Conservation (phyloP, 371 early-diverging fungal genomes). For the Sporodiniella umbellata region DNA sequence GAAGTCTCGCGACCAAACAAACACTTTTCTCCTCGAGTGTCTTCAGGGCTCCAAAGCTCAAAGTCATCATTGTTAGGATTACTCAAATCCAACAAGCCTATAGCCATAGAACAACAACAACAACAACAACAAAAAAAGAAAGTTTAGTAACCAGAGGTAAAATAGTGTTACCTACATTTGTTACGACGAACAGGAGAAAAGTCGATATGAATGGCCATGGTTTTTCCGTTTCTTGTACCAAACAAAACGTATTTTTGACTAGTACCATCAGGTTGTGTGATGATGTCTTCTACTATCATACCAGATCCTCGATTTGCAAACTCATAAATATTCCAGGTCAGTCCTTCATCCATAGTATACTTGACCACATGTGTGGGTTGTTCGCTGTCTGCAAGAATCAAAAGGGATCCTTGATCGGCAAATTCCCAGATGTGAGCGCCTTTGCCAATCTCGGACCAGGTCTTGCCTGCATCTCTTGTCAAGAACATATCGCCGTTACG, state of each 20-base stretch:
- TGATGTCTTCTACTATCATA: constrained; percentile 60
- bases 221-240: constrained; percentile 47
- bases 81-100: constrained; percentile 31
- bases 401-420: constrained; percentile 82
- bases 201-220: constrained; percentile 68
- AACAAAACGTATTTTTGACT: constrained; percentile 70
- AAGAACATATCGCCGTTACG: constrained; percentile 78
- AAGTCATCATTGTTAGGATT: constrained; percentile 65
- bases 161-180: constrained; percentile 42
- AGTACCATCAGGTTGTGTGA: constrained; percentile 71
- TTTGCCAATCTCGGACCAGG: constrained; percentile 69
- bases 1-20: constrained; percentile 72
- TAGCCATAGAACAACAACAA: too few species aligned
- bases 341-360: constrained; percentile 62
- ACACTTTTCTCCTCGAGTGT: constrained; percentile 55
- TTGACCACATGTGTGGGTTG: constrained; percentile 71
- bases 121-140: too few species aligned
- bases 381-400: constrained; percentile 73
- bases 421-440: constrained; percentile 82
- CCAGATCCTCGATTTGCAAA: constrained; percentile 50
- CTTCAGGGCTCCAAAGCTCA: constrained; percentile 72
- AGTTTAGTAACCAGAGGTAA: too few species aligned
- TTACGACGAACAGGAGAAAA: constrained; percentile 68
- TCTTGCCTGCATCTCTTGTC: constrained; percentile 81
- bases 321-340: constrained; percentile 54